Evolutionary conservation across 1,284 basidiomycete genomes (phyloP), one percentile per base, ranked within the genome.

Genomic region (Moesziomyces globuligerus): DNA sequence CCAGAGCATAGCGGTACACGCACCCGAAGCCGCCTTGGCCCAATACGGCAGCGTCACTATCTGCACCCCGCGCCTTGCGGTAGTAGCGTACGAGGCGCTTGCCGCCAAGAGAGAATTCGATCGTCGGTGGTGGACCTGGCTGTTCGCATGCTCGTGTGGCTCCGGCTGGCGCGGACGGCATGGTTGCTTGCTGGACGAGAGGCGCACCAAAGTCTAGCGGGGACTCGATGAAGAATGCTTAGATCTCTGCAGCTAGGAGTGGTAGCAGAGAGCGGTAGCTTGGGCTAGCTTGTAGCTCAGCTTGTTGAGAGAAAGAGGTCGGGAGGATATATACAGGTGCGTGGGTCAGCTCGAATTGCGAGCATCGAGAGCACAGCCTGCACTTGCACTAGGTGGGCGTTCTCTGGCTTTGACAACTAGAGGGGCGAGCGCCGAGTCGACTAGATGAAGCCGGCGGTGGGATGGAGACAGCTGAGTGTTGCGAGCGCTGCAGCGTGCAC

Each of bases 1-100:
- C 72, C 44, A 71, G 50, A 20, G 70, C 57, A 38, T 69, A 74
- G 11, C 65, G 45, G 34, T 72, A 74, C 26, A 68, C 69, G 36
- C 72, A 69, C 7, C 72, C 74, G 29, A 74, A 75, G 4, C 69
- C 69, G 18, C 69, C 69, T 41, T 67, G 67, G 7, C 69, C 69
- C 13, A 72, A 36, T 7, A 72, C 69, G 10, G 51, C 58, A 2
- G 62, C 58, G 26, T 72, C 64, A 17, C 45, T 36, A 44, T 72
- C 69, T 6, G 51, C 47, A 15, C 49, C 51, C 5, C 54, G 55
- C 38, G 58, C 69, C 50, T 53, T 49, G 20, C 58, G 64, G 37
- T 46, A 49, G 59, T 72, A 72, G 24, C 69, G 62, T 21, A 59
- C 61, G 23, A 60, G 46, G 41, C 57, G 52, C 24, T 51, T 50